Evolutionary conservation across 2,329 filamentous ascomycete genomes (phyloP).

Genomic region (Apiospora pterosperma): DNA sequence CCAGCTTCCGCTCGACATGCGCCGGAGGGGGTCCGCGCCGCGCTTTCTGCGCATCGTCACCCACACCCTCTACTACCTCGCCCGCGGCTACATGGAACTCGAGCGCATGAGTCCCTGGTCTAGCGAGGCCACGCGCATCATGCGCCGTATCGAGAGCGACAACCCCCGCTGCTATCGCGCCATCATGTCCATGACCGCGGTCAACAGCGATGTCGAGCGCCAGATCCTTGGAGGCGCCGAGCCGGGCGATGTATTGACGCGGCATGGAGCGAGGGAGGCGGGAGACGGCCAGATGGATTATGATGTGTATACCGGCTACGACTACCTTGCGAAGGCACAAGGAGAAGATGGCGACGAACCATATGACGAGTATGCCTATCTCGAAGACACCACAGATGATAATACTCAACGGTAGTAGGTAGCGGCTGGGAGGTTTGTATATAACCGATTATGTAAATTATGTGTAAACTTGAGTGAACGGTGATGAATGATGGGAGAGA

Average conservation of each 20-base stretch:
- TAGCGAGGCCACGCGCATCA: slow-evolving; percentile 35
- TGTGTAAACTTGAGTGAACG: background rate
- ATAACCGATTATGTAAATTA: background rate
- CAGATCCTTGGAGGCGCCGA: slow-evolving; percentile 19
- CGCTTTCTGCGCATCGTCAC: slow-evolving; percentile 36
- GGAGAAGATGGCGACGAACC: background rate
- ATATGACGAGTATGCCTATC: background rate
- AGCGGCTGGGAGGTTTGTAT: background rate
- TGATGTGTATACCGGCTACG: background rate
- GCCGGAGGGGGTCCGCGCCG: slow-evolving; percentile 34
- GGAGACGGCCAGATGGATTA: background rate
- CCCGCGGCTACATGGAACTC: slow-evolving; percentile 47
- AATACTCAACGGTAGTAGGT: background rate
- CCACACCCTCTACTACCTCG: slow-evolving; percentile 45
- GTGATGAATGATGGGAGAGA: background rate
- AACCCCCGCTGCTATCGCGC: slow-evolving; percentile 29
- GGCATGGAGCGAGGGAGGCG: background rate
- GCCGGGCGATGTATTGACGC: slow-evolving; percentile 5
- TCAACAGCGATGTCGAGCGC: slow-evolving; percentile 21
- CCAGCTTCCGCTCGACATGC: slow-evolving; percentile 33
- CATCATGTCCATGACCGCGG: slow-evolving; percentile 26
- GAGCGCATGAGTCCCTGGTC: slow-evolving; percentile 48
- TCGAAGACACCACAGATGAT: background rate
- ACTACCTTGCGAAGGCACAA: background rate
- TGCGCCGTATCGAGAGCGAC: slow-evolving; percentile 33